Conservation (phyloP, 139 green algal genomes). For the Edaphochlamys debaryana region DNA sequence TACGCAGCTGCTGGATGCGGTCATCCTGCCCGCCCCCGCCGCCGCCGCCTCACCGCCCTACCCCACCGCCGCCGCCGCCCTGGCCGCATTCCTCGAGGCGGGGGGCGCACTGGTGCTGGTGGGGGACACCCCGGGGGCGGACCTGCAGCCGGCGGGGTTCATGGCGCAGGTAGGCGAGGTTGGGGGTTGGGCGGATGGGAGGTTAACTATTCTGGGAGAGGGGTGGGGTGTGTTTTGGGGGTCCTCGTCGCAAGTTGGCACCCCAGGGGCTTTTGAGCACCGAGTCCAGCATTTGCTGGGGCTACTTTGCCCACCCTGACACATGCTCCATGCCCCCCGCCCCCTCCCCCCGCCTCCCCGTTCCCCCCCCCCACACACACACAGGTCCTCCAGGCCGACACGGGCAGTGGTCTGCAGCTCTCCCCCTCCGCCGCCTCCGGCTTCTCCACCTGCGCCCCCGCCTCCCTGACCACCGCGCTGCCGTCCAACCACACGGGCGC, state of each 20-base stretch:
- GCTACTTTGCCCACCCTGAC: background rate
- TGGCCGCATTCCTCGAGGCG: slow-evolving; percentile 8
- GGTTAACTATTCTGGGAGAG: too few species aligned
- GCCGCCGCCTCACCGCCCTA: background rate
- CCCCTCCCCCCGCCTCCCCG: too few species aligned
- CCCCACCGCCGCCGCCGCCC: background rate
- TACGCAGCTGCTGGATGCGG: slow-evolving; percentile 1
- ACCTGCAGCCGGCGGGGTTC: background rate
- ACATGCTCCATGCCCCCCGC: too few species aligned
- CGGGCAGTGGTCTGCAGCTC: background rate
- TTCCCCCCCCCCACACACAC: too few species aligned
- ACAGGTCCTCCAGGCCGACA: too few species aligned
- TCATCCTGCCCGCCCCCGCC: background rate
- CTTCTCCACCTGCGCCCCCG: background rate
- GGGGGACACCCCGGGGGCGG: background rate
- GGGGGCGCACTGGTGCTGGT: slow-evolving; percentile 2
- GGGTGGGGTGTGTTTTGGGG: background rate
- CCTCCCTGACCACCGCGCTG: background rate
- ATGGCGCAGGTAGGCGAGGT: too few species aligned
- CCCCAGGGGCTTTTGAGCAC: too few species aligned
- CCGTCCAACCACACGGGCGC: background rate
- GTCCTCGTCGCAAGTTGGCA: background rate
- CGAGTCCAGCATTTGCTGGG: too few species aligned
- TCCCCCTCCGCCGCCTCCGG: too few species aligned
- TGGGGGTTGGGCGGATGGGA: too few species aligned